Evolutionary conservation across 192 early-diverging fungal genomes (phyloP), one percentile per base, ranked within the genome.

Genomic region (Kappamyces sp.): DNA sequence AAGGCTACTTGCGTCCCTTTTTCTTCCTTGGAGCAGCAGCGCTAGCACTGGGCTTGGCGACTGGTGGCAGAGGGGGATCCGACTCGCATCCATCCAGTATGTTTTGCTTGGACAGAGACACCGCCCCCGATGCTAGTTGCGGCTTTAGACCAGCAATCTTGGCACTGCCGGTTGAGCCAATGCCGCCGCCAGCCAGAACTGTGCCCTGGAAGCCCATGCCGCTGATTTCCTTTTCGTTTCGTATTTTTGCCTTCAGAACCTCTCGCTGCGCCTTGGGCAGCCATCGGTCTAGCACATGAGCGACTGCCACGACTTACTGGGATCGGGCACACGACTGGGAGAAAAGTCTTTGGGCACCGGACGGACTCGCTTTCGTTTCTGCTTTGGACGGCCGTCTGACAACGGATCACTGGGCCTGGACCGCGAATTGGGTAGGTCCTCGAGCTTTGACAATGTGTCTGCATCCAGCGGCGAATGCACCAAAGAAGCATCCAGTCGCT

Each of bases 111-210:
- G 22, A 22, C 22, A 22, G 22, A 22, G 22, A 22, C 22, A 22
- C 22, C 22, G 22, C 22, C 22, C 22, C 22, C 22, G 22, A 22
- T 22, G 22, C 22, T 22, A 22, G 50, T 52, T 38, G 14, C 40
- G 36, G 36, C 36, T 55, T 37, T 2, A 58, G 33, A 29, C 55
- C 55, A 22, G 55, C 55, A 37, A 58, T 58, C 5, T 43, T 9
- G 4, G 55, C 55, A 58, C 55, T 58, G 15, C 55, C 55, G n/a
- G 55, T 58, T 34, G 43, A 47, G 33, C 55, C 55, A 29, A 58
- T 7, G 7, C 12, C 37, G 35, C 33, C 8, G 34, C 5, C 5
- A 31, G 5, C 31, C 7, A 12, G 8, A 4, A 58, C 35, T 32
- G 12, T 58, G 3, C 53, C 53, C 45, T 55, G 53, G 36, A 37